Base-by-base conservation (phyloP, 495 filamentous ascomycete genomes). In the Chaetomium cochliodes region DNA sequence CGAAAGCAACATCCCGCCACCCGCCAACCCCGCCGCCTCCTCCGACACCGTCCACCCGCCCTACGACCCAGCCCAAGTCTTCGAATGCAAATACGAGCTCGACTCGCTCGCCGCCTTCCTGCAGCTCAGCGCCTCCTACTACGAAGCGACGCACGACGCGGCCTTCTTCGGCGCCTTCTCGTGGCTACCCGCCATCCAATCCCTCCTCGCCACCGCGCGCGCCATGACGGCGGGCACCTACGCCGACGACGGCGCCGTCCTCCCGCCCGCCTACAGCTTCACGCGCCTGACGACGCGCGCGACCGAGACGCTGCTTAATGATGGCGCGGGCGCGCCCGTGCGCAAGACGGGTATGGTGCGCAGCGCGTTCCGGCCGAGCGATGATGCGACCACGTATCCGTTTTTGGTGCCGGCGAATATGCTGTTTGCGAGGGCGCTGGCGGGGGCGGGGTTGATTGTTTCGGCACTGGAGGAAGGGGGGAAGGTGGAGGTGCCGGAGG, bases 91-190 rank as follows among this genome's bases (percentile, higher is more conserved):
- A 72, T 88, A 84, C 70, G 87, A 89, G 69, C 78, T 90, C n/a
- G 87, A 89, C 72, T 85, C 81, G 15, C 78, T 90, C 0, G 87
- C 87, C 2, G 82, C 86, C 0, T 89, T 90, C 69, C 71, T 89
- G 16, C 79, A 88, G 70, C 72, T 89, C 22, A 83, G 79, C 0
- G 72, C 71, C 0, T 76, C 85, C 52, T 90, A 90, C 72, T 85
- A 84, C 66, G 74, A 77, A n/a, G 77, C 80, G 2, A 89, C 87
- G 0, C 62, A 76, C n/a, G 86, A 88, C 67, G 63, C 75, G 0
- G 69, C 70, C 8, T 89, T 88, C 67, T 89, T 90, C 70, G 75
- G 74, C 23, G 77, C 77, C 23, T 84, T 80, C 68, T 66, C 75
- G 7, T 89, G 87, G 86, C 69, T 82, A 0, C 33, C 74, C 13